Percentiles rank a stretch among this genome's conserved stretches.
Evolutionary conservation across 768 basidiomycete genomes (phyloP).

Genomic region (Suillus alpinus): DNA sequence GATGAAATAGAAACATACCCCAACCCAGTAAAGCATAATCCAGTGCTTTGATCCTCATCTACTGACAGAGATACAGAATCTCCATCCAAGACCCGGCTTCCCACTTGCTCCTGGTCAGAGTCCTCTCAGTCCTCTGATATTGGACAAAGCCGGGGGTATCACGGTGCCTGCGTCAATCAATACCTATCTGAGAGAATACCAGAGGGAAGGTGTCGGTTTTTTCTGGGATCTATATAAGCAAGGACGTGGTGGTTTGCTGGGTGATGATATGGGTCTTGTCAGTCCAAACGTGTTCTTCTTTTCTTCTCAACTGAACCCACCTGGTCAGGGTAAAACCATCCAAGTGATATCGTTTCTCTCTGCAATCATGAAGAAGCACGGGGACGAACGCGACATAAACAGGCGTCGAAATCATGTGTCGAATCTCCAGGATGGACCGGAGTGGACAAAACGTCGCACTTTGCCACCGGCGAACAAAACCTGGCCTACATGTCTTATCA

Average conservation of each 20-base stretch:
- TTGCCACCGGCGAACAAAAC: slow-evolving; percentile 64
- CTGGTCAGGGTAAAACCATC: slow-evolving; percentile 78
- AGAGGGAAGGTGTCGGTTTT: slow-evolving; percentile 82
- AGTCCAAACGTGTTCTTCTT: slow-evolving; percentile 10
- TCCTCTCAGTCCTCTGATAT: slow-evolving; percentile 43
- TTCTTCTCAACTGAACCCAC: slow-evolving; percentile 4
- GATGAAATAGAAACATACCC: slow-evolving; percentile 19
- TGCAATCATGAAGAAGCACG: slow-evolving; percentile 86
- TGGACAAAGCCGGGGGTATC: slow-evolving; percentile 46
- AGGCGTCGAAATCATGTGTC: slow-evolving; percentile 70
- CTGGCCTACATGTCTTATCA: slow-evolving; percentile 89
- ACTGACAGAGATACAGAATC: slow-evolving; percentile 25
- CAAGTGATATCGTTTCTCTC: slow-evolving; percentile 89
- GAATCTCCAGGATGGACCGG: slow-evolving; percentile 53
- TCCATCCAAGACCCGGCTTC: slow-evolving; percentile 54
- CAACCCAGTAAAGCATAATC: slow-evolving; percentile 24
- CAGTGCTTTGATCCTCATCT: not conserved
- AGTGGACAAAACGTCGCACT: slow-evolving; percentile 50
- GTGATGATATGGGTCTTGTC: slow-evolving; percentile 94
- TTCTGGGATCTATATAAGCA: slow-evolving; percentile 71
- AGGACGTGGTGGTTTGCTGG: slow-evolving; percentile 75
- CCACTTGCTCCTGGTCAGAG: slow-evolving; percentile 43
- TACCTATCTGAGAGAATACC: slow-evolving; percentile 86
- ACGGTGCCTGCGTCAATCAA: slow-evolving; percentile 72
- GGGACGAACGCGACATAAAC: slow-evolving; percentile 58